These are phyloP conservation scores for Exserohilum rostratum DNA, from an alignment of 2,329 filamentous ascomycete species.

Conservation along the genomic window DNA sequence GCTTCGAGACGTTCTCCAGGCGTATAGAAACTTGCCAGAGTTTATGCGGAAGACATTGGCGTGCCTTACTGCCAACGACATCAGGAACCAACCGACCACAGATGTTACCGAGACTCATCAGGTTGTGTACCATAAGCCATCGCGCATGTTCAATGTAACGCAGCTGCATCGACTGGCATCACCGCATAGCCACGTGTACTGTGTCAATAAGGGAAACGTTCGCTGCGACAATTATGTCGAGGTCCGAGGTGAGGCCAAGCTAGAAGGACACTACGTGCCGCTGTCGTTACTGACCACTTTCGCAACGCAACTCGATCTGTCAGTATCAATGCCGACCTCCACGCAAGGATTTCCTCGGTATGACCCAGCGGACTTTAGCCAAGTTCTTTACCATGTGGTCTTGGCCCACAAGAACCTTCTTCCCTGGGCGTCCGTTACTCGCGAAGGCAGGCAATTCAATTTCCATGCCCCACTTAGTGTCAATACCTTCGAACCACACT, in stretches of 20 bases:
- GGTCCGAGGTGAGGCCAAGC: constrained; percentile 23
- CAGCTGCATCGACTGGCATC: constrained; percentile 21
- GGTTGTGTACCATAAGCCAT: constrained; percentile 21
- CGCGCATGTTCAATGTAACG: constrained; percentile 27
- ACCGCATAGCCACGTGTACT: neutral
- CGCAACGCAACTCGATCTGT: constrained; percentile 8
- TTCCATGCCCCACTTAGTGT: constrained; percentile 10
- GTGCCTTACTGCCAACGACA: neutral
- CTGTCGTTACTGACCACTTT: constrained; percentile 15
- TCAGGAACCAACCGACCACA: neutral
- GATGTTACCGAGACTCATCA: constrained; percentile 7
- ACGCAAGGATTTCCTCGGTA: neutral
- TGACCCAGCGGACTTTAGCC: constrained; percentile 28
- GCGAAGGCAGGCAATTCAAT: constrained; percentile 16
- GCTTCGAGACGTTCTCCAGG: constrained; percentile 10
- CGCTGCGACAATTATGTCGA: constrained; percentile 24
- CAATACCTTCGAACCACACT: neutral
- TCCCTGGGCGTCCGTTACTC: constrained; percentile 20
- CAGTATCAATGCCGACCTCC: neutral
- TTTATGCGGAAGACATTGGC: constrained; percentile 11
- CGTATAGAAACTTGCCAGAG: constrained; percentile 6
- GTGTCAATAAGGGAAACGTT: constrained; percentile 6
- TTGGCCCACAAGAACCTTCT: constrained; percentile 19
- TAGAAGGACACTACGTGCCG: constrained; percentile 23
- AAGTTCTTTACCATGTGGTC: constrained; percentile 13